phyloP scores from a whole-genome alignment of 345 rosid species.

The Salix caprea region DNA sequence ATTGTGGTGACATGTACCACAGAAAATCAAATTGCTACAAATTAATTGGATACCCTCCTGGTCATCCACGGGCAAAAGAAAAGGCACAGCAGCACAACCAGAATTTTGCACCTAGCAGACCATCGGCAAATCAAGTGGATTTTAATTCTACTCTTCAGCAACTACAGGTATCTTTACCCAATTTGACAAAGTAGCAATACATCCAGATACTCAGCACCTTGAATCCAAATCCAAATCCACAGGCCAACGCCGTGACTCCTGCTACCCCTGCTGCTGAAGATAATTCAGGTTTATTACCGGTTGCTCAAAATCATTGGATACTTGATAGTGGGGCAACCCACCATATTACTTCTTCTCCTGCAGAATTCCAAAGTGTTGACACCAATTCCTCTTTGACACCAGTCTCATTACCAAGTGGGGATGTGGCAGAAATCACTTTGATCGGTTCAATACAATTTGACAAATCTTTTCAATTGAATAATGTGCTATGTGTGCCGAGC shows the following conservation, averaged over 20 bases:
- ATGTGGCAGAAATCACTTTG: no score
- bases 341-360: slow-evolving; percentile 7
- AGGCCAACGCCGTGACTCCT: background rate
- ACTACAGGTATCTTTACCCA: background rate
- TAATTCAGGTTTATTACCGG: background rate
- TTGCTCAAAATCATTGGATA: background rate
- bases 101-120: background rate
- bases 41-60: background rate
- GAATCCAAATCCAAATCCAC: no score
- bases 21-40: fast-evolving
- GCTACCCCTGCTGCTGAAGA: background rate
- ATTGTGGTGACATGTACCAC: background rate
- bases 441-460: background rate
- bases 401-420: background rate
- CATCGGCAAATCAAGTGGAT: background rate
- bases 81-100: background rate
- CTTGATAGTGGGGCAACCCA: slow-evolving; percentile 7
- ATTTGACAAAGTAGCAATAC: background rate
- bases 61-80: background rate
- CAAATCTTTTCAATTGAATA: background rate
- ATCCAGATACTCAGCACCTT: background rate
- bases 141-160: background rate
- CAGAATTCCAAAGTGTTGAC: background rate
- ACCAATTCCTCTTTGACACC: background rate
- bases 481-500: background rate